Evolutionary conservation across 768 basidiomycete genomes (phyloP), one percentile per base, ranked within the genome.

Genomic region (Hypholoma fasciculare): DNA sequence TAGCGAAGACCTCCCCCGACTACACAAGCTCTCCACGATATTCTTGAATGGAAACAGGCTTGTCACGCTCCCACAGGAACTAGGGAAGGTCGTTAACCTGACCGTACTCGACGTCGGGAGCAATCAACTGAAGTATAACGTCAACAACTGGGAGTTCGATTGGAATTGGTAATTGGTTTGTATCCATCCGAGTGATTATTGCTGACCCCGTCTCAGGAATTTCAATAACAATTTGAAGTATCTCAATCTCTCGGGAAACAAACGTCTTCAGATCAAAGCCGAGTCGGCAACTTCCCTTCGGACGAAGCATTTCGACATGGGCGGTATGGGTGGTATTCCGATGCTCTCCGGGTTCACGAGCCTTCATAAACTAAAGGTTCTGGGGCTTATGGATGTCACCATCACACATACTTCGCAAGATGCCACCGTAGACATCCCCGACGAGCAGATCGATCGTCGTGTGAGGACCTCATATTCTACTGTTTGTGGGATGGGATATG

Each of bases 351-450:
- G 93, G 58, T 99, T 98, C 74, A 87, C 88, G 13, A 84, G 83
- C n/a, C 81, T 98, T n/a, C 81, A 81, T 0, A 85, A 94, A 57
- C 80, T 99, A 40, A 89, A 88, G 26, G 87, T 96, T 11, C 83
- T 99, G 11, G 97, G 97, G n/a, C 82, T 99, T 38, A 99, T 98
- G 92, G 97, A 98, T 70, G 93, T 99, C 61, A 87, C 89, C 3
- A 88, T 98, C 57, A 82, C 87, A 16, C 87, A 84, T 12, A 83
- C 85, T 7, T 82, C 80, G 50, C 71, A 80, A 20, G 77, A 79
- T 58, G 65, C 69, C 2, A 74, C 75, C 38, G 74, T 79, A 39
- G 87, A 85, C 60, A 89, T 92, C 48, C 90, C 92, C 0, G 89
- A 92, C 62, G 94, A 95, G 69, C 88, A 78, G 62, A 92, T 94